Base-by-base conservation (phyloP, 1,139 yeast species). In the Blastobotrys elegans region DNA sequence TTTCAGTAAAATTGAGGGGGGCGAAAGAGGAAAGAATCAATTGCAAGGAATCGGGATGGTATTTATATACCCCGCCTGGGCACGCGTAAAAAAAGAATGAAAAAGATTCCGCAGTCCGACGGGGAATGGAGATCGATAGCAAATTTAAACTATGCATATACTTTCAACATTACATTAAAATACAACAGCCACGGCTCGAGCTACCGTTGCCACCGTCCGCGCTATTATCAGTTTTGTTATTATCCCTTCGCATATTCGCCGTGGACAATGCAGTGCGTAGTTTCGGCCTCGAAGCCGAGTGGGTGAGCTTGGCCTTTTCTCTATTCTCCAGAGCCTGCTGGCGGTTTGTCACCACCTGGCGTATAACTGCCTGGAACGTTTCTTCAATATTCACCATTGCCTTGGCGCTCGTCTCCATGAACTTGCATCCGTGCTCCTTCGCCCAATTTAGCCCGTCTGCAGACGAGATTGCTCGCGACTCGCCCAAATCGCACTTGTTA, bases 301-400 rank as follows among this genome's bases (percentile, higher is more conserved):
- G 38, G 39, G 29, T 11, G 13, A 43, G 40, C 27, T 37, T 22
- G 11, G 31, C 30, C 8, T 26, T 37, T 2, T 30, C 17, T 11
- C 24, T 31, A 13, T 35, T 38, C 16, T 42, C 43, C 18, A 11
- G 22, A 14, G 34, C 43, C 24, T 45, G 45, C 24, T 47, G 46
- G 2, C 60, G 53, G 34, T 51, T 54, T 18, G 46, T 53, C 8
- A 53, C 61, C 40, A 84, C 82, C 47, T 76, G 74, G 56, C 89
- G 75, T 16, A 83, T 87, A 55, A 84, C 67, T 31, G 78, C 80
- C 57, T 75, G 80, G 63, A 89, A 88, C 1, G 95, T 86, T 61
- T 85, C 94, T 64, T 88, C 96, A 47, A 89, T 94, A 61, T 89
- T 87, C 66, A 87, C 85, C 64, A 88, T 81, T 63, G 84, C 88